phyloP scores from a whole-genome alignment of 2,329 filamentous ascomycete species.

The Fusarium sp. region DNA sequence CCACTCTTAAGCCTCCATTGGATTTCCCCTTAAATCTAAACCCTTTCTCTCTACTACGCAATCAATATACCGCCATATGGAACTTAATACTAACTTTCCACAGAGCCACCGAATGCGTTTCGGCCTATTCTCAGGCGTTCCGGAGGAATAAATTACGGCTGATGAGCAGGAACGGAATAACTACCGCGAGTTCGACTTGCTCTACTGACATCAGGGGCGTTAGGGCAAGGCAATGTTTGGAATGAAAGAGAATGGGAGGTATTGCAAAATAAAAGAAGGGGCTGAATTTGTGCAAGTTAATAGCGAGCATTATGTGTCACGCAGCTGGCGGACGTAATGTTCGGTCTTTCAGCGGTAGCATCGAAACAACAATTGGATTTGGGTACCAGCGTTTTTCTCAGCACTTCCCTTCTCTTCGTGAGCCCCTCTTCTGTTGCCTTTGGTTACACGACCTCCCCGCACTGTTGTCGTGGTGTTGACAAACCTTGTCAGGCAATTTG shows the following conservation, averaged over 20 bases:
- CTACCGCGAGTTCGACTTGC: conserved; percentile 34
- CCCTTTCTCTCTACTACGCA: background rate
- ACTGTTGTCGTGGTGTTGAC: conserved; percentile 1
- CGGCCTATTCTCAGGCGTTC: conserved; percentile 76
- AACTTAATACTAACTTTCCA: conserved; percentile 44
- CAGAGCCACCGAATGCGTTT: conserved; percentile 84
- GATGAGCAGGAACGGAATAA: conserved; percentile 18
- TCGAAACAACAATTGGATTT: conserved; percentile 51
- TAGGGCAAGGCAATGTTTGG: conserved; percentile 42
- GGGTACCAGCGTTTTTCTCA: conserved; percentile 41
- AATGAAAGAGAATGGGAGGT: conserved; percentile 41
- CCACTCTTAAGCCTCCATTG: conserved; percentile 2
- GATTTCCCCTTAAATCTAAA: background rate
- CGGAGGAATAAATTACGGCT: conserved; percentile 64
- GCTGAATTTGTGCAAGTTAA: conserved; percentile 49
- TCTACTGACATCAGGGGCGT: conserved; percentile 46
- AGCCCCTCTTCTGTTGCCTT: conserved; percentile 1
- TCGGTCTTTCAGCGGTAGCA: conserved; percentile 49
- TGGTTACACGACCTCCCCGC: conserved; percentile 4
- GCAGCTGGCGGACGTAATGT: conserved; percentile 46
- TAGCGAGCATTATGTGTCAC: conserved; percentile 54
- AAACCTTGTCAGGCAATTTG: conserved; percentile 4
- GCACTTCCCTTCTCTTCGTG: conserved; percentile 6
- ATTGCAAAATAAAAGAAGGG: conserved; percentile 42
- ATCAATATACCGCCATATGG: conserved; percentile 6